A percentile compares a stretch with the other conserved stretches of the same genome.
These are phyloP conservation scores for Trichoderma polysporum DNA, from an alignment of 2,329 filamentous ascomycete species.

Conservation along the genomic window DNA sequence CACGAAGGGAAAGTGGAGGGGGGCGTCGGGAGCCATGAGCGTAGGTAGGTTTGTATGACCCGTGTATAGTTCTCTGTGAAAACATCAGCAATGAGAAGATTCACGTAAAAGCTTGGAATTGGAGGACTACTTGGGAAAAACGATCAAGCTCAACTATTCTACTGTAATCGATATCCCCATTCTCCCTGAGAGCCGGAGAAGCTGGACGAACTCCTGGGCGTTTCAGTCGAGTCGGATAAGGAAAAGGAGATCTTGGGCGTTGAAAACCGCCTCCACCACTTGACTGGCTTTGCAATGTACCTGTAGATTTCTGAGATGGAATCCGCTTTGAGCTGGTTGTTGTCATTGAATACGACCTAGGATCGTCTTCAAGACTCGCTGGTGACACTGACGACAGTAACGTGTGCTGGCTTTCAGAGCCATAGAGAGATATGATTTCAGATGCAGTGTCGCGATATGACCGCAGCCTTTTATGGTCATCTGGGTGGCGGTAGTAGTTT, in stretches of 20 bases:
- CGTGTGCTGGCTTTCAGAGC: slow-evolving; percentile 49
- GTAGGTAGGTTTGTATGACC: slow-evolving; percentile 42
- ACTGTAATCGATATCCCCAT: slow-evolving; percentile 49
- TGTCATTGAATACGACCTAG: slow-evolving; percentile 56
- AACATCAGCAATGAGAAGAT: slow-evolving; percentile 10
- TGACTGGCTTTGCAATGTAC: slow-evolving; percentile 48
- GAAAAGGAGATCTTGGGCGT: slow-evolving; percentile 58
- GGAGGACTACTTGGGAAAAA: slow-evolving; percentile 41
- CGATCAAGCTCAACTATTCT: slow-evolving; percentile 52
- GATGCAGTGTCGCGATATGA: slow-evolving; percentile 54
- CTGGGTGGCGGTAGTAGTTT: slow-evolving; percentile 32
- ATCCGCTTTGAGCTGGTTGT: slow-evolving; percentile 48
- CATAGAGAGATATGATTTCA: slow-evolving; percentile 57
- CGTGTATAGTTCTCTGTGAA: slow-evolving; percentile 46
- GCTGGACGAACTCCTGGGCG: slow-evolving; percentile 51
- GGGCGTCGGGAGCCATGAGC: slow-evolving; percentile 37
- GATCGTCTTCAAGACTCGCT: slow-evolving; percentile 44
- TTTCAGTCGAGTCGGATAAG: slow-evolving; percentile 57
- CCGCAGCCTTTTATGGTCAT: slow-evolving; percentile 47
- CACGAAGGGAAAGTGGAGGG: slow-evolving; percentile 41
- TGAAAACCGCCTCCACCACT: slow-evolving; percentile 44
- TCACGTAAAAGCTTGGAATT: background rate
- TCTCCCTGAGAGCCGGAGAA: slow-evolving; percentile 51
- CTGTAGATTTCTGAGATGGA: slow-evolving; percentile 49
- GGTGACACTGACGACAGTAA: slow-evolving; percentile 44